Percentiles rank a stretch among this genome's conserved stretches.
Conservation (phyloP, 805 yeast genomes). For the Priceomyces fermenticarens region DNA sequence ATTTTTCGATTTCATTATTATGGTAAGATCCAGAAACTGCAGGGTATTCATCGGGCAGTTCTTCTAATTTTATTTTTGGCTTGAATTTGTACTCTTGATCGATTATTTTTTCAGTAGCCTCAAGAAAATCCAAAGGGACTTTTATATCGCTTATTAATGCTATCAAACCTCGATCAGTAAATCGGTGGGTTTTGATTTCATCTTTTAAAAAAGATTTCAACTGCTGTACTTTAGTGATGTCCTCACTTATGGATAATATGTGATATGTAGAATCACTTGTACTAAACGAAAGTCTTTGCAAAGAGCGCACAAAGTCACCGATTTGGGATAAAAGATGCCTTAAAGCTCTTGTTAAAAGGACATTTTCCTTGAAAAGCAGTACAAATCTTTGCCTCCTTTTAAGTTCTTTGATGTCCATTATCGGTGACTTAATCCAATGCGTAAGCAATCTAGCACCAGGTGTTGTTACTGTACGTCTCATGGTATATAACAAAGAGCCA, state of each 20-base stretch:
- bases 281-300: slow-evolving; percentile 47
- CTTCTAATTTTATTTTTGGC: slow-evolving; percentile 1
- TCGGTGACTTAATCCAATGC: slow-evolving; percentile 82
- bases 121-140: slow-evolving; percentile 41
- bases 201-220: slow-evolving; percentile 14
- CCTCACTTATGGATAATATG: slow-evolving; percentile 29
- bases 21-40: slow-evolving; percentile 15
- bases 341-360: slow-evolving; percentile 18
- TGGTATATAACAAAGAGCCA: slow-evolving; percentile 70
- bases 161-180: slow-evolving; percentile 18
- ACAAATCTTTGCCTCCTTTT: slow-evolving; percentile 44
- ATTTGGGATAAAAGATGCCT: slow-evolving; percentile 40
- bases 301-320: slow-evolving; percentile 56
- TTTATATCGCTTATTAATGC: slow-evolving; percentile 23
- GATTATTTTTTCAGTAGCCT: slow-evolving; percentile 37
- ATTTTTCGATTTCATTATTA: slow-evolving; percentile 18
- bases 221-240: slow-evolving; percentile 22
- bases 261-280: slow-evolving; percentile 32
- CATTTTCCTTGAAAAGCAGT: slow-evolving; percentile 23
- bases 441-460: slow-evolving; percentile 79
- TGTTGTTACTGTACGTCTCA: slow-evolving; percentile 72
- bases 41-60: background rate
- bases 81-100: slow-evolving; percentile 11
- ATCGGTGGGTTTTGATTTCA: slow-evolving; percentile 15
- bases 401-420: slow-evolving; percentile 57